phyloP scores from a whole-genome alignment of 2,329 filamentous ascomycete genomes.

The Aureobasidium melanogenum region DNA sequence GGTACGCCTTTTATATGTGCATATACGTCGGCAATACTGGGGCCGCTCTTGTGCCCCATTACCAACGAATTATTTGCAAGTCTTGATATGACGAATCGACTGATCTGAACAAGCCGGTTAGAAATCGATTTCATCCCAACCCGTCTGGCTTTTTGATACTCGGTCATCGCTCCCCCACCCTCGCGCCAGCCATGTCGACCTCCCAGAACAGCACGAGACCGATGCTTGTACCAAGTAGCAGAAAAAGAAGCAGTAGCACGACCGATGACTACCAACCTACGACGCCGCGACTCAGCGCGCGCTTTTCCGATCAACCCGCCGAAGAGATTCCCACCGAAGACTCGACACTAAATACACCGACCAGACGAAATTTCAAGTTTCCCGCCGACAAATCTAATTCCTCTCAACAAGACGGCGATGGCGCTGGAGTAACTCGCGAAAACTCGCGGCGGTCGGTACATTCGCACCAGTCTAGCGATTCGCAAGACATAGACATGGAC shows the following conservation, averaged over 20 bases:
- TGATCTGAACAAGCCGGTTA: conserved; percentile 3
- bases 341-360: conserved; percentile 47
- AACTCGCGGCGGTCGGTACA: conserved; percentile 10
- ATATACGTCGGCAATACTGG: conserved; percentile 5
- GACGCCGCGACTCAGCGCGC: conserved; percentile 41
- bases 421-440: conserved; percentile 2
- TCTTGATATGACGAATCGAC: background rate
- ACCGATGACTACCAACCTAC: conserved; percentile 49
- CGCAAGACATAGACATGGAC: conserved; percentile 58
- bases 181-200: conserved; percentile 3
- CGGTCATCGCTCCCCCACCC: background rate
- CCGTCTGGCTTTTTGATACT: background rate
- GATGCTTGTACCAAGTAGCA: background rate
- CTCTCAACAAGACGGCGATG: conserved; percentile 25
- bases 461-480: conserved; percentile 53
- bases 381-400: conserved; percentile 32
- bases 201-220: background rate
- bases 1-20: conserved; percentile 9
- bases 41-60: conserved; percentile 8
- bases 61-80: conserved; percentile 5
- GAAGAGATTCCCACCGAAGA: conserved; percentile 32
- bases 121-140: background rate
- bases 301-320: conserved; percentile 31
- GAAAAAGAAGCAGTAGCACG: conserved; percentile 16
- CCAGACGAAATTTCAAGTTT: conserved; percentile 44